These are phyloP conservation scores for Cladosporium sp. DNA, from an alignment of 2,329 filamentous ascomycete genomes.

Conservation along the genomic window DNA sequence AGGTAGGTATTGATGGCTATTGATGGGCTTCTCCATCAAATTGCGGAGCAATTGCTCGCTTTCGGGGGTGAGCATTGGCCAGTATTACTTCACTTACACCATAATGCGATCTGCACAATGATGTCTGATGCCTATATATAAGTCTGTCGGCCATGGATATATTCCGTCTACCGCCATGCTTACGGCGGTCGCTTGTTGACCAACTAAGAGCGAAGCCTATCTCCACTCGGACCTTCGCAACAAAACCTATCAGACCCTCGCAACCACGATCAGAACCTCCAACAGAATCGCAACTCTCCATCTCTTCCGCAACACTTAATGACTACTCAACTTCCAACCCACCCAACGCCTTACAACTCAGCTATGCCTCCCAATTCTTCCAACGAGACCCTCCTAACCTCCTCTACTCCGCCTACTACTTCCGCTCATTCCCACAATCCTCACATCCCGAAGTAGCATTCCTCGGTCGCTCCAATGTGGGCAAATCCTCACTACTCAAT, in stretches of 20 bases:
- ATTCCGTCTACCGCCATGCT: slow-evolving; percentile 22
- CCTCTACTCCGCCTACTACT: slow-evolving; percentile 57
- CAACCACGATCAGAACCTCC: neutral
- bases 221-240: neutral
- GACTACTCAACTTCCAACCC: slow-evolving; percentile 28
- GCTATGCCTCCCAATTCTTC: slow-evolving; percentile 44
- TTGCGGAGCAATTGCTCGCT: neutral
- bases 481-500: slow-evolving; percentile 65
- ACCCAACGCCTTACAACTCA: slow-evolving; percentile 34
- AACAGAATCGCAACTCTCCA: slow-evolving; percentile 23
- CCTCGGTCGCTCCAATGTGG: slow-evolving; percentile 66
- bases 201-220: neutral
- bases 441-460: slow-evolving; percentile 60
- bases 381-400: slow-evolving; percentile 47
- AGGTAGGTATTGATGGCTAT: neutral
- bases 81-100: slow-evolving; percentile 11
- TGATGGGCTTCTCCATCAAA: neutral
- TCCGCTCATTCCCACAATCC: slow-evolving; percentile 55
- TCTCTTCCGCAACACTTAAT: slow-evolving; percentile 29
- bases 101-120: neutral
- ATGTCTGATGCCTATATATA: neutral
- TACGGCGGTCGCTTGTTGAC: slow-evolving; percentile 2
- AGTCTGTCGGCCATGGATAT: slow-evolving; percentile 21
- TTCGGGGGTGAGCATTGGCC: slow-evolving; percentile 9
- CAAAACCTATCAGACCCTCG: neutral